Evolutionary conservation across 768 basidiomycete species (phyloP).

Genomic region (Trametes maxima): DNA sequence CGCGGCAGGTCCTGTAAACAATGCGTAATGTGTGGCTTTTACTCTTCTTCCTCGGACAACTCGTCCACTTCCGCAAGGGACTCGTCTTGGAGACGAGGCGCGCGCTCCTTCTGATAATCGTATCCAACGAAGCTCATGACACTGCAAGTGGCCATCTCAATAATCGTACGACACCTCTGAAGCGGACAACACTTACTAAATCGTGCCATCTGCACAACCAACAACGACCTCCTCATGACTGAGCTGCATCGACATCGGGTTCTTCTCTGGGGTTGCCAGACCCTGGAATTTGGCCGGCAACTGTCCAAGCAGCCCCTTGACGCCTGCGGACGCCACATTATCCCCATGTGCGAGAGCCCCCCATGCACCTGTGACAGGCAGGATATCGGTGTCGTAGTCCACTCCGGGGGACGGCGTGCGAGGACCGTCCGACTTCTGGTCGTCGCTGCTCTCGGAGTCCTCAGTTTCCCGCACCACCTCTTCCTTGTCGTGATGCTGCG

Average conservation of each 20-base stretch:
- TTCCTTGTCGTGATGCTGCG: constrained; percentile 68
- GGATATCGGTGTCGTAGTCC: constrained; percentile 66
- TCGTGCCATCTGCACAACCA: constrained; percentile 88
- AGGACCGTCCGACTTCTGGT: constrained; percentile 21
- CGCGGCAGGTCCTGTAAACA: neutral
- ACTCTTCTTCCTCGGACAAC: constrained; percentile 6
- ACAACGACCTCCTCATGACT: constrained; percentile 91
- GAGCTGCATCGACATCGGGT: constrained; percentile 92
- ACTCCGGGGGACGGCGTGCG: constrained; percentile 42
- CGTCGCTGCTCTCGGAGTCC: constrained; percentile 24
- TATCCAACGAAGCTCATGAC: constrained; percentile 68
- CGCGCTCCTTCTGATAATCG: constrained; percentile 46
- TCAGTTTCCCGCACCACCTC: constrained; percentile 25
- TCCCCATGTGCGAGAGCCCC: constrained; percentile 55
- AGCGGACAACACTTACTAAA: constrained; percentile 64
- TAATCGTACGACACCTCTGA: neutral
- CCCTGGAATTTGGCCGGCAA: constrained; percentile 74
- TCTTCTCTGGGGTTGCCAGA: constrained; percentile 86
- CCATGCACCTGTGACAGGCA: constrained; percentile 78
- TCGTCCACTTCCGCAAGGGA: constrained; percentile 14
- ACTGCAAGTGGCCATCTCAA: constrained; percentile 32
- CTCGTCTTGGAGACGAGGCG: constrained; percentile 4
- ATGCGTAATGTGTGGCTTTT: neutral
- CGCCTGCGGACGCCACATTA: constrained; percentile 36
- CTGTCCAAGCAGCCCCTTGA: constrained; percentile 62